Conservation (phyloP, 352 stramenopile genomes). For the Phytophthora kernoviae region DNA sequence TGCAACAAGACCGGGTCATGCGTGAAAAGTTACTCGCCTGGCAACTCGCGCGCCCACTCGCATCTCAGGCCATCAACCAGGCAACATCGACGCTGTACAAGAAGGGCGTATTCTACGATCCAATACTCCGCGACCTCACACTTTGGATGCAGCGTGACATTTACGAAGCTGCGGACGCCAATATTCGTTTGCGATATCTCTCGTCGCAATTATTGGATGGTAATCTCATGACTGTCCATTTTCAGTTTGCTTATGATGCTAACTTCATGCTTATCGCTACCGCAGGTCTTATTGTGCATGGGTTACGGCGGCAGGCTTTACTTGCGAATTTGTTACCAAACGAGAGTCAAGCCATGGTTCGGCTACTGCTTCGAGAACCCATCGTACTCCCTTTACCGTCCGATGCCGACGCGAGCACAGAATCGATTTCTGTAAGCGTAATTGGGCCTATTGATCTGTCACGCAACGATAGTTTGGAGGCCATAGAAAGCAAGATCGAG, state of each 20-base stretch:
- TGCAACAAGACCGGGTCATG: constrained; percentile 45
- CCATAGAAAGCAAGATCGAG: constrained; percentile 67
- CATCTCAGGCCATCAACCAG: constrained; percentile 41
- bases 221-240: constrained; percentile 18
- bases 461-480: constrained; percentile 51
- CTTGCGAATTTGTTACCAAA: constrained; percentile 45
- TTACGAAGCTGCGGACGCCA: constrained; percentile 48
- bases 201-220: constrained; percentile 51
- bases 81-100: constrained; percentile 37
- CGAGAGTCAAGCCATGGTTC: constrained; percentile 54
- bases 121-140: constrained; percentile 49
- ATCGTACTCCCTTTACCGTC: constrained; percentile 28
- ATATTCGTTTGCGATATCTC: constrained; percentile 41
- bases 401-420: constrained; percentile 11
- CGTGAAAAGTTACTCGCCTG: constrained; percentile 63
- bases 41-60: constrained; percentile 57
- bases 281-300: constrained; percentile 51
- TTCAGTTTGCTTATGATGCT: constrained; percentile 1
- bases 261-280: not conserved
- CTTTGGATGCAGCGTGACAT: constrained; percentile 52
- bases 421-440: constrained; percentile 28
- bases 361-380: constrained; percentile 55
- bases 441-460: constrained; percentile 57
- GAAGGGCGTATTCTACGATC: constrained; percentile 74
- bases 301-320: constrained; percentile 51